Evolutionary conservation across 768 basidiomycete species (phyloP).

Genomic region (Paxillus involutus): DNA sequence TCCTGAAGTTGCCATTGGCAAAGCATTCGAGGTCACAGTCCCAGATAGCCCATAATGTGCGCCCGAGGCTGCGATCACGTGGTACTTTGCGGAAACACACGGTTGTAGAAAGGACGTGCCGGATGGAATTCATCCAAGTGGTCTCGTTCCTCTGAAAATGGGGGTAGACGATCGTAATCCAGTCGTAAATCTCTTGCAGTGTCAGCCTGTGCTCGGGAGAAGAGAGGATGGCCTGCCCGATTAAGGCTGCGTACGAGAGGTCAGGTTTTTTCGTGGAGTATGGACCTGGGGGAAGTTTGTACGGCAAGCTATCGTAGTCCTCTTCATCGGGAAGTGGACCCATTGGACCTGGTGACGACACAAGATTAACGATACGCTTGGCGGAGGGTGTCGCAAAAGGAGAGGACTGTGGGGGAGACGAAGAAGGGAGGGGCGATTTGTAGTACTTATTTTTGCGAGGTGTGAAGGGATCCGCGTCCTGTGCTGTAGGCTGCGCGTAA

Average conservation of each 20-base stretch:
- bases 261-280: conserved; percentile 81
- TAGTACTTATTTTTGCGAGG: conserved; percentile 46
- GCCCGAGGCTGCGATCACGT: conserved; percentile 73
- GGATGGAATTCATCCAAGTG: conserved; percentile 98
- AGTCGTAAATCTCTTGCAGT: conserved; percentile 95
- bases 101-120: conserved; percentile 94
- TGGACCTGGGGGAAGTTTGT: conserved; percentile 80
- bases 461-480: conserved; percentile 46
- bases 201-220: conserved; percentile 83
- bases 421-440: conserved; percentile 54
- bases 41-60: conserved; percentile 87
- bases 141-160: conserved; percentile 90
- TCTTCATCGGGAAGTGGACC: conserved; percentile 61
- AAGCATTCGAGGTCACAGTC: conserved; percentile 84
- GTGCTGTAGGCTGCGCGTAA: conserved; percentile 25
- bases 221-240: conserved; percentile 91
- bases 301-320: conserved; percentile 68
- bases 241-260: conserved; percentile 90
- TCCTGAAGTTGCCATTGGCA: conserved; percentile 77
- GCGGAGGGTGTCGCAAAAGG: conserved; percentile 62
- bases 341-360: conserved; percentile 85
- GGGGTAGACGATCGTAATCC: conserved; percentile 92
- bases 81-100: conserved; percentile 86
- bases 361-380: conserved; percentile 63
- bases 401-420: conserved; percentile 60